phyloP scores from a whole-genome alignment of 176 grass and related monocot species.

The Cymbopogon citratus region DNA sequence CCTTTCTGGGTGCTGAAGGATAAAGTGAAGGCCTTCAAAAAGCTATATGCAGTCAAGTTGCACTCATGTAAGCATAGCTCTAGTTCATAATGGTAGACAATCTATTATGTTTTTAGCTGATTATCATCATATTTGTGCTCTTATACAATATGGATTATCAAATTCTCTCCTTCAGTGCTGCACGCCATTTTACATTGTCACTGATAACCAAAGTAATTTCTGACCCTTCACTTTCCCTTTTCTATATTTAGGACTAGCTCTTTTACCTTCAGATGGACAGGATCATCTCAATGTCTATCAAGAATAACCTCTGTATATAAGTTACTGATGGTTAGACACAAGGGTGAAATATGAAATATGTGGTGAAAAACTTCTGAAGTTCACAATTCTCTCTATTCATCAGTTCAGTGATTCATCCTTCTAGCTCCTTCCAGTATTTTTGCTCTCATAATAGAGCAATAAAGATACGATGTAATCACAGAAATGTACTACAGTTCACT shows the following conservation, averaged over 20 bases:
- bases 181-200: background rate
- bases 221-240: constrained; percentile 6
- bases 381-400: constrained; percentile 5
- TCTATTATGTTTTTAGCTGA: background rate
- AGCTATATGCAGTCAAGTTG: background rate
- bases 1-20: constrained; percentile 6
- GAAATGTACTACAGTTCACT: constrained; percentile 7
- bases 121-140: constrained; percentile 10
- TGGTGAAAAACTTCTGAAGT: constrained; percentile 17
- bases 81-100: background rate
- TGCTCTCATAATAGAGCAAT: constrained; percentile 10
- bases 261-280: constrained; percentile 29
- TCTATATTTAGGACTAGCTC: constrained; percentile 8
- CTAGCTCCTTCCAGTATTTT: constrained; percentile 3
- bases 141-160: background rate
- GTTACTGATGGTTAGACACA: background rate
- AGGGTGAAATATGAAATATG: background rate
- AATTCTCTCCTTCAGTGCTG: constrained; percentile 14
- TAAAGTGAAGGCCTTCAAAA: constrained; percentile 10
- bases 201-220: background rate
- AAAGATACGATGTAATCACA: constrained; percentile 10
- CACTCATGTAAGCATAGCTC: constrained; percentile 21
- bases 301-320: constrained; percentile 27
- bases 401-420: constrained; percentile 12
- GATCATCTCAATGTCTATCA: constrained; percentile 17